A percentile compares a stretch with the other conserved stretches of the same genome.
These are phyloP conservation scores for Mycena olivaceomarginata DNA, from an alignment of 768 basidiomycete species.

Conservation along the genomic window DNA sequence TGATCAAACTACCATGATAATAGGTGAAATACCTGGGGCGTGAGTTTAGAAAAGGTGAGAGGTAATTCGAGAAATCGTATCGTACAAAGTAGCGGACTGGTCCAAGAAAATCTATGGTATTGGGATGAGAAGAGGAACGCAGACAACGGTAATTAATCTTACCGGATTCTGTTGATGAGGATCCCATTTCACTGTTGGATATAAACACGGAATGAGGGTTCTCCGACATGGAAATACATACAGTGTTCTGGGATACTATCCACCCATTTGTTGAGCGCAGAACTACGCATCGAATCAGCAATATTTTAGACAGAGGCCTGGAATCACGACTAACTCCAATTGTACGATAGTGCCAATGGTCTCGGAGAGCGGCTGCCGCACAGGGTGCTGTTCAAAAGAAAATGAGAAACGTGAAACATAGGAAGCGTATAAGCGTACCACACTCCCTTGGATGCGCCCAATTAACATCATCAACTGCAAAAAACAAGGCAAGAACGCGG, in stretches of 20 bases:
- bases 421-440: neutral
- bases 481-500: constrained; percentile 13
- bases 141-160: neutral
- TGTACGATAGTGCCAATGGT: neutral
- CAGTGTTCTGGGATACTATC: constrained; percentile 28
- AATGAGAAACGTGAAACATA: neutral
- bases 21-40: constrained; percentile 30
- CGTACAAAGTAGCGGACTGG: constrained; percentile 40
- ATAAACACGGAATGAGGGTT: neutral
- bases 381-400: constrained; percentile 26
- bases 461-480: constrained; percentile 25
- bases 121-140: neutral
- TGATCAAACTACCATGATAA: constrained; percentile 33
- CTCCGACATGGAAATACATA: neutral
- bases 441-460: constrained; percentile 22
- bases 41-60: neutral
- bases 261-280: constrained; percentile 37
- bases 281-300: constrained; percentile 7
- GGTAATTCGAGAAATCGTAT: no score
- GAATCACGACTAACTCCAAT: constrained; percentile 20
- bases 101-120: constrained; percentile 32
- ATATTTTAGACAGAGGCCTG: neutral
- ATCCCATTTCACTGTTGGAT: constrained; percentile 37
- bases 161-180: constrained; percentile 34
- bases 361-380: neutral